Conservation (phyloP, 2,329 filamentous ascomycete species). For the Fusarium burgessii region DNA sequence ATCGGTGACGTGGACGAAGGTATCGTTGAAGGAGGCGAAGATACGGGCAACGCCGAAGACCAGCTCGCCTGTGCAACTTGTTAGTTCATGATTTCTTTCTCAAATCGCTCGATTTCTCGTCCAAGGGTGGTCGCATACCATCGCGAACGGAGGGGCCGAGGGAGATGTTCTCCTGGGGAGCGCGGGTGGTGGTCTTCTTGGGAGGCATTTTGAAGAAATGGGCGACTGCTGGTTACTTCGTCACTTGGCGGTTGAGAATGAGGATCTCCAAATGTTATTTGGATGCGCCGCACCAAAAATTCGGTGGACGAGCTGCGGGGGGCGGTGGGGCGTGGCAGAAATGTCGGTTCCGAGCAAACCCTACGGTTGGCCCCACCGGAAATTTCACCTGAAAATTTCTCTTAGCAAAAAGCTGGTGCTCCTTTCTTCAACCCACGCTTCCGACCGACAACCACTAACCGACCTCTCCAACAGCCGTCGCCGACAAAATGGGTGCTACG, state of each 20-base stretch:
- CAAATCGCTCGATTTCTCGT: conserved; percentile 2
- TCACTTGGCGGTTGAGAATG: conserved; percentile 53
- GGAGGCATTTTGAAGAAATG: conserved; percentile 81
- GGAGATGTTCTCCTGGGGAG: conserved; percentile 96
- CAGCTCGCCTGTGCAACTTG: conserved; percentile 80
- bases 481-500: conserved; percentile 63
- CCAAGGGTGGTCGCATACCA: conserved; percentile 67
- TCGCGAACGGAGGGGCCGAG: conserved; percentile 96
- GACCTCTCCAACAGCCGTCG: conserved; percentile 53
- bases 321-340: conserved; percentile 57
- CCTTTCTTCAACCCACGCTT: conserved; percentile 30
- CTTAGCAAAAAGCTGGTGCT: conserved; percentile 6
- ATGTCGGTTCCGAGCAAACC: conserved; percentile 45
- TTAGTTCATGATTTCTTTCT: conserved; percentile 25
- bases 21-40: conserved; percentile 93
- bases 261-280: conserved; percentile 45
- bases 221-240: conserved; percentile 52
- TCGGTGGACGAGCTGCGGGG: conserved; percentile 35
- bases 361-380: conserved; percentile 30
- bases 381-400: conserved; percentile 41
- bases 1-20: conserved; percentile 99
- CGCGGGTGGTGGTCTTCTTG: conserved; percentile 83
- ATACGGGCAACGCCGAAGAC: conserved; percentile 98
- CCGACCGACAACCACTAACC: conserved; percentile 55
- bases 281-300: conserved; percentile 44